Percentiles rank a stretch among this genome's conserved stretches.
Evolutionary conservation across 495 filamentous ascomycete species (phyloP).

Genomic region (Aspergillus campestris): DNA sequence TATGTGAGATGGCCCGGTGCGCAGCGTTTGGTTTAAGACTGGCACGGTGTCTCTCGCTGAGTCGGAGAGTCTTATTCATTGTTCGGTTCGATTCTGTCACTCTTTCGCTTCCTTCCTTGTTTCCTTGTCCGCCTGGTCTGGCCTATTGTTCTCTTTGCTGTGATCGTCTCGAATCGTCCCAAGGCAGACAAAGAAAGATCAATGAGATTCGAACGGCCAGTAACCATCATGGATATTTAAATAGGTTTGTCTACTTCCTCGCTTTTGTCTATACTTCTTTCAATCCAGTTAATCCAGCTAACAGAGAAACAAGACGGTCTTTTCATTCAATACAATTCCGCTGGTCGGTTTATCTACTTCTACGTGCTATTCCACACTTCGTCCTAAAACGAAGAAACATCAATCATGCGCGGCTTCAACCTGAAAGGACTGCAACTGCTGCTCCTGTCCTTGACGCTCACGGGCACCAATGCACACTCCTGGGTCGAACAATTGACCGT

Average conservation of each 20-base stretch:
- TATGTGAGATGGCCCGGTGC: too few relatives aligned
- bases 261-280: neutral
- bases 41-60: too few relatives aligned
- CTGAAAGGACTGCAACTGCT: slow-evolving; percentile 8
- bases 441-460: slow-evolving; percentile 23
- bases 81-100: neutral
- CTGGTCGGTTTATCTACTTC: slow-evolving; percentile 9
- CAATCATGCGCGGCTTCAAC: slow-evolving; percentile 5
- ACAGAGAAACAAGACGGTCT: neutral
- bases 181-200: neutral
- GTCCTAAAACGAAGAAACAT: neutral
- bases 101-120: neutral
- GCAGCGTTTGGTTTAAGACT: too few relatives aligned
- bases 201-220: too few relatives aligned
- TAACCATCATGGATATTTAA: too few relatives aligned
- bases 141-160: neutral
- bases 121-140: too few relatives aligned
- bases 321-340: slow-evolving; percentile 6
- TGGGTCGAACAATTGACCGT: slow-evolving; percentile 71
- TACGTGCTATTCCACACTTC: neutral
- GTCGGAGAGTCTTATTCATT: too few relatives aligned
- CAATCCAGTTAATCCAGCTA: slow-evolving; percentile 1
- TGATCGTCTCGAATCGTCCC: neutral
- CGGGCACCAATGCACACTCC: slow-evolving; percentile 48
- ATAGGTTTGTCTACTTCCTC: neutral